Evolutionary conservation across 257 asterid species (phyloP), one percentile per base, ranked within the genome.

Genomic region (Solanum lycopersicoides): DNA sequence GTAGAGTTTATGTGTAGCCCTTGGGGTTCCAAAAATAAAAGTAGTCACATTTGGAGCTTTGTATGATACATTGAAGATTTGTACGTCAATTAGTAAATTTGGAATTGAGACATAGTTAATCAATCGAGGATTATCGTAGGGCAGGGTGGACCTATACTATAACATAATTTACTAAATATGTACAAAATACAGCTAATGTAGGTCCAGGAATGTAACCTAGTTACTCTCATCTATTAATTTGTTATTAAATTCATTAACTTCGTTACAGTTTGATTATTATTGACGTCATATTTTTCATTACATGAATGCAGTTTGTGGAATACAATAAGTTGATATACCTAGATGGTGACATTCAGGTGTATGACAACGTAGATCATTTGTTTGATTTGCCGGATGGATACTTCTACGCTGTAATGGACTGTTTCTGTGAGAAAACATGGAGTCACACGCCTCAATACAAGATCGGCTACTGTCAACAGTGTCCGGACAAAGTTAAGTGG

Each of bases 391-490:
- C 90, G 3, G 89, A 89, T 60, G 94, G 93, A 25, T 18, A 89
- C 41, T 89, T 93, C n/a, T 90, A 93, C 16, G 94, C 93, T 0
- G 95, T 93, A 18, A 92, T 90, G 90, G 96, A 93, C 34, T 93
- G 96, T 74, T 91, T 93, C 82, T 92, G 96, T 37, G 96, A 92
- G 88, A 89, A 92, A 72, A 89, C 93, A 89, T 92, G 93, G 94
- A 79, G 90, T 80, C 93, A 90, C 83, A 91, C 91, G 0, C 92
- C 90, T 0, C 93, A 92, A 14, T 87, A 92, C 90, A 72, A 79
- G 11, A 91, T 91, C 7, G 90, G 92, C 14, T 90, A 88, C 77
- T 91, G 93, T 32, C 90, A 90, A 37, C 90, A 90, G 87, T 91
- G 93, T 75, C 93, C 95, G 12, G 90, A 92, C 2, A 91, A 86